Conservation (phyloP, 2,329 filamentous ascomycete genomes). For the Venturia pyrina region DNA sequence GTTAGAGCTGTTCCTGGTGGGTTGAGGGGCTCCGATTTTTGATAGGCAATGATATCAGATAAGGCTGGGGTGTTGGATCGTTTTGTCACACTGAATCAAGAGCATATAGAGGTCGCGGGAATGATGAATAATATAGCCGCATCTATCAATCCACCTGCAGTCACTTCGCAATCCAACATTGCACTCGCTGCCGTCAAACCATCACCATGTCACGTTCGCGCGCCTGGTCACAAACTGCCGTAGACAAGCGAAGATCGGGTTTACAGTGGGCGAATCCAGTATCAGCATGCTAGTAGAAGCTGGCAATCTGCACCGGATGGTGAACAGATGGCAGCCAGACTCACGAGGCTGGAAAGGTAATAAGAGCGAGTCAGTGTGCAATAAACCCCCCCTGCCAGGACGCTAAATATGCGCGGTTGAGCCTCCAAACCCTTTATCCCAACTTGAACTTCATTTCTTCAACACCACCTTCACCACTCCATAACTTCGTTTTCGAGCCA, state of each 20-base stretch:
- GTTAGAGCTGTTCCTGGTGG: background rate
- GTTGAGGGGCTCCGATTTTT: background rate
- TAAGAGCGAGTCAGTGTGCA: background rate
- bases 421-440: no score
- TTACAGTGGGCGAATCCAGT: no score
- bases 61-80: background rate
- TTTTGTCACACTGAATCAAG: background rate
- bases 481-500: no score
- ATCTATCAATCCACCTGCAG: background rate
- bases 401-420: no score
- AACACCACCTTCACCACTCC: no score
- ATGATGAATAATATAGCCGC: background rate
- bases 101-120: background rate
- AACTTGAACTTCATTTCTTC: no score
- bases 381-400: background rate
- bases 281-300: no score
- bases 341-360: background rate
- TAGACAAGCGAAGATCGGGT: no score
- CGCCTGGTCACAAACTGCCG: background rate
- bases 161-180: background rate
- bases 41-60: conserved; percentile 2
- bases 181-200: background rate
- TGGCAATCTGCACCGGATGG: no score
- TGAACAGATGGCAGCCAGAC: background rate
- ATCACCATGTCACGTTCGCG: background rate